Conservation (phyloP, 345 rosid genomes). For the Melaleuca alternifolia region DNA sequence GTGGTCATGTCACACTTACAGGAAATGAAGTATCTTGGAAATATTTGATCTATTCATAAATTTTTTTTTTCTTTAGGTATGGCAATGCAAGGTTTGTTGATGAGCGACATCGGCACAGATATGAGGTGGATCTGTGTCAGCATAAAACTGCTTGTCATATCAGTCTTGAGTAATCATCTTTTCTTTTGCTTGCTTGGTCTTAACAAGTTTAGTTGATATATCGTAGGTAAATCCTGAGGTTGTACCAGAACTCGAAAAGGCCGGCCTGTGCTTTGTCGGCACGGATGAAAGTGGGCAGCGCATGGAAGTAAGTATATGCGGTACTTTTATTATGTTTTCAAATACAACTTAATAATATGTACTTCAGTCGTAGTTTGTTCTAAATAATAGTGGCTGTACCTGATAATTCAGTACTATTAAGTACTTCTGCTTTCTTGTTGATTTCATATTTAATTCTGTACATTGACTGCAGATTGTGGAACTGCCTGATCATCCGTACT, state of each 20-base stretch:
- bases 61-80: slow-evolving; percentile 30
- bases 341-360: neutral
- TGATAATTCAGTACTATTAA: neutral
- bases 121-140: slow-evolving; percentile 43
- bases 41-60: neutral
- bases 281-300: slow-evolving; percentile 79
- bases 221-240: slow-evolving; percentile 82
- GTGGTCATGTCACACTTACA: neutral
- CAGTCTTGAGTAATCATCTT: neutral
- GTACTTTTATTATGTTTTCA: neutral
- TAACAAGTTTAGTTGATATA: neutral
- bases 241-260: slow-evolving; percentile 58
- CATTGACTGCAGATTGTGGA: slow-evolving; percentile 44
- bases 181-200: neutral
- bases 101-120: slow-evolving; percentile 94
- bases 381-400: neutral
- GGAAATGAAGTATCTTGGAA: neutral
- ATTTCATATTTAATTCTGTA: neutral
- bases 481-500: slow-evolving; percentile 59
- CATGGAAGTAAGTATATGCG: slow-evolving; percentile 55
- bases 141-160: neutral
- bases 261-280: slow-evolving; percentile 78
- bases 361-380: neutral
- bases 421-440: neutral
- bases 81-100: slow-evolving; percentile 56